These are phyloP conservation scores for Tanozyma kutaoensis DNA, from an alignment of 805 yeast genomes.

Conservation along the genomic window DNA sequence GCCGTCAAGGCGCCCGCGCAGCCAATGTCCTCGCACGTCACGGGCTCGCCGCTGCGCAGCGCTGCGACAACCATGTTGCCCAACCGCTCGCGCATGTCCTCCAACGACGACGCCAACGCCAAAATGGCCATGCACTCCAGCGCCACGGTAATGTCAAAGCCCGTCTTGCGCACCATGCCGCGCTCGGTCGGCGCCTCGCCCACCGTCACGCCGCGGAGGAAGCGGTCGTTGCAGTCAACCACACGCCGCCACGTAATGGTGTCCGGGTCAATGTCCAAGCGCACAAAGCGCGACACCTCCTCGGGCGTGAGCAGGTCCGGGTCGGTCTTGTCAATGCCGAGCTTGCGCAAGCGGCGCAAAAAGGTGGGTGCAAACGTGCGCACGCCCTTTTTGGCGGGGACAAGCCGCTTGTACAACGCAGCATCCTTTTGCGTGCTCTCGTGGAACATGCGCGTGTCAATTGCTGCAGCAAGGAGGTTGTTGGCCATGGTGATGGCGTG, in stretches of 20 bases:
- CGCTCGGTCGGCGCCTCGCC: conserved; percentile 77
- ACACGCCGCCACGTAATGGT: conserved; percentile 76
- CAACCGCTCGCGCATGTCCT: conserved; percentile 62
- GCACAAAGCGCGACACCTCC: conserved; percentile 50
- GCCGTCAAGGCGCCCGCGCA: conserved; percentile 84
- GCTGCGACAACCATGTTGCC: conserved; percentile 69
- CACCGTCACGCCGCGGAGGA: conserved; percentile 63
- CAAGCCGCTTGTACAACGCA: conserved; percentile 61
- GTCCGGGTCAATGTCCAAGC: conserved; percentile 67
- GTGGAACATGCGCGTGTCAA: conserved; percentile 79
- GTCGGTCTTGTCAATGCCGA: conserved; percentile 56
- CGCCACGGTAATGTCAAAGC: conserved; percentile 78
- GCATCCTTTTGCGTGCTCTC: conserved; percentile 65
- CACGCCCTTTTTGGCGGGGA: conserved; percentile 60
- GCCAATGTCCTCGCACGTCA: conserved; percentile 75
- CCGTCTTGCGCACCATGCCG: conserved; percentile 59
- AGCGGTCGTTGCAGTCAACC: conserved; percentile 75
- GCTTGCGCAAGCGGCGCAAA: conserved; percentile 51
- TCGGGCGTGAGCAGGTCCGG: conserved; percentile 64
- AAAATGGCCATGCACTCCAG: conserved; percentile 79
- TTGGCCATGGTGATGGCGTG: conserved; percentile 79
- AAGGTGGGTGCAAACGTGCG: conserved; percentile 57
- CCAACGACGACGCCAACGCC: conserved; percentile 57
- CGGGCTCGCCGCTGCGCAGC: conserved; percentile 53
- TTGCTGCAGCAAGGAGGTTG: conserved; percentile 72